A percentile compares a stretch with the other conserved stretches of the same genome.
Evolutionary conservation across 805 yeast species (phyloP).

Genomic region (Scheffersomyces coipomensis): DNA sequence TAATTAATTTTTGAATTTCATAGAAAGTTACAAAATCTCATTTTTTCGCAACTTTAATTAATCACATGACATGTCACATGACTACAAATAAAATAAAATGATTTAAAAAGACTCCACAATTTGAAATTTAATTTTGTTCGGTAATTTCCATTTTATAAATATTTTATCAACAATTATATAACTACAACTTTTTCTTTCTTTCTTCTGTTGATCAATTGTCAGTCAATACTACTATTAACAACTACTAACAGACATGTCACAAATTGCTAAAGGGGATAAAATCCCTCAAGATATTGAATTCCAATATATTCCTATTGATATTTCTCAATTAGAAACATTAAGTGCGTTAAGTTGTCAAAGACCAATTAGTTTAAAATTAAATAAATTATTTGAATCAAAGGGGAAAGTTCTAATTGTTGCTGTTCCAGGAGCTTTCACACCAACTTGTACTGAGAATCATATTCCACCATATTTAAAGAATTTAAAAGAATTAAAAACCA

Average conservation of each 20-base stretch:
- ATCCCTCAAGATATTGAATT: conserved; percentile 36
- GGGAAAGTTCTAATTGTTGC: conserved; percentile 32
- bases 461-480: conserved; percentile 36
- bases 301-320: conserved; percentile 37
- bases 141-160: no score
- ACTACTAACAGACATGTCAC: neutral
- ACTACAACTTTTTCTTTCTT: no score
- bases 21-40: no score
- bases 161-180: no score
- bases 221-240: no score
- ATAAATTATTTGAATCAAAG: conserved; percentile 18
- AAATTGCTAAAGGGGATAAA: conserved; percentile 19
- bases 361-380: conserved; percentile 33
- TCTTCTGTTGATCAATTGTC: no score
- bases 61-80: no score
- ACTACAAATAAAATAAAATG: no score
- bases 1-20: no score
- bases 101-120: no score
- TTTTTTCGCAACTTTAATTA: no score
- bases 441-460: conserved; percentile 45
- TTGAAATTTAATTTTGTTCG: no score
- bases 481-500: conserved; percentile 23
- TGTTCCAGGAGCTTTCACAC: conserved; percentile 45
- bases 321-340: conserved; percentile 18
- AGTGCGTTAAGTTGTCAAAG: conserved; percentile 33